phyloP scores from a whole-genome alignment of 2,329 filamentous ascomycete genomes.

The Ophiostoma sp. region DNA sequence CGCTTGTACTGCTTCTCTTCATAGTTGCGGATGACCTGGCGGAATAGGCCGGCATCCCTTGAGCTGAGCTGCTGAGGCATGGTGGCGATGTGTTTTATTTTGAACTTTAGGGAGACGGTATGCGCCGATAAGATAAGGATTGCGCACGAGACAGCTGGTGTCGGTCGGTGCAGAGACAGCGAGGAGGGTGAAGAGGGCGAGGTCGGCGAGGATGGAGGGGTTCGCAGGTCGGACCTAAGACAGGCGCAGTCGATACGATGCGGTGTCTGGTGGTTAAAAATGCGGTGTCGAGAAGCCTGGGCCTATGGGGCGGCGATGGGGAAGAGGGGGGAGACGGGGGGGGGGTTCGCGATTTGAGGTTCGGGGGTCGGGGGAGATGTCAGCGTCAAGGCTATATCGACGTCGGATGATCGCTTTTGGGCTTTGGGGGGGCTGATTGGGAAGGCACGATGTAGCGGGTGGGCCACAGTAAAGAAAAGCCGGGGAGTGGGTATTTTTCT shows the following conservation, averaged over 20 bases:
- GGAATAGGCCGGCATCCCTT: conserved; percentile 92
- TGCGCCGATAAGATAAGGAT: background rate
- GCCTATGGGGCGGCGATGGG: background rate
- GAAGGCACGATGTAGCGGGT: background rate
- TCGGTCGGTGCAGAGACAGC: background rate
- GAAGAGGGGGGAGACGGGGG: background rate
- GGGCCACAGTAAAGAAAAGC: conserved; percentile 17
- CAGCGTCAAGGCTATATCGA: background rate
- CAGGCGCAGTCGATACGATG: conserved; percentile 3
- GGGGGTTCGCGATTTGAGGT: background rate
- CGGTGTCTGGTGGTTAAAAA: background rate
- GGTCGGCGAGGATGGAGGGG: background rate
- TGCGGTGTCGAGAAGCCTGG: background rate
- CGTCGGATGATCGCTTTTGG: conserved; percentile 15
- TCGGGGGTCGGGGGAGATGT: background rate
- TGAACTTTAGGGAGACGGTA: background rate
- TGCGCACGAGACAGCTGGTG: conserved; percentile 17
- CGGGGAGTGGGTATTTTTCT: conserved; percentile 20
- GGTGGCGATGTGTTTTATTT: conserved; percentile 33
- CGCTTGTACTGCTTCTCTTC: conserved; percentile 97
- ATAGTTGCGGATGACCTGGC: conserved; percentile 90
- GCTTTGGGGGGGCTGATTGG: conserved; percentile 10
- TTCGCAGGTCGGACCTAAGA: background rate
- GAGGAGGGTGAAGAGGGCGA: background rate
- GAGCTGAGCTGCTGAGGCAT: conserved; percentile 72